phyloP scores from a whole-genome alignment of 1,284 basidiomycete species.

The Ustilago curta region DNA sequence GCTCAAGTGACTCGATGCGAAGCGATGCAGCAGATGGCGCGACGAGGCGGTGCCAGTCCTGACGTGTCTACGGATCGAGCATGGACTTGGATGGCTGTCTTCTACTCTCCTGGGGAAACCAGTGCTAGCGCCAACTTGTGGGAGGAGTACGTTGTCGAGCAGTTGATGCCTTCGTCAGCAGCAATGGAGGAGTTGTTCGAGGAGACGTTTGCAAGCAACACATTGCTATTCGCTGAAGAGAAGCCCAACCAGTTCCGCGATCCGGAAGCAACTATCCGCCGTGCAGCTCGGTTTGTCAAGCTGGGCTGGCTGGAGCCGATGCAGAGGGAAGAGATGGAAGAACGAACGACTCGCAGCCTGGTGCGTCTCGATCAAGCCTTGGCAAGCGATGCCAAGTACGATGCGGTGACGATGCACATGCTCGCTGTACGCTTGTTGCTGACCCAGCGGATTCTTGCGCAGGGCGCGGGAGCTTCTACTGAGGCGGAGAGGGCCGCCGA shows the following conservation, averaged over 20 bases:
- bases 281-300: slow-evolving; percentile 37
- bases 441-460: slow-evolving; percentile 8
- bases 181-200: slow-evolving; percentile 27
- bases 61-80: slow-evolving; percentile 49
- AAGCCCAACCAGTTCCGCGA: slow-evolving; percentile 62
- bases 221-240: slow-evolving; percentile 56
- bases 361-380: slow-evolving; percentile 16
- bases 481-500: slow-evolving; percentile 4
- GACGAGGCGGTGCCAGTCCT: slow-evolving; percentile 38
- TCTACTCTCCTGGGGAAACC: slow-evolving; percentile 12
- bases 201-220: slow-evolving; percentile 32
- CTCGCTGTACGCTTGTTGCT: slow-evolving; percentile 35
- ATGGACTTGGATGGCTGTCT: slow-evolving; percentile 50
- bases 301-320: slow-evolving; percentile 4
- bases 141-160: slow-evolving; percentile 31
- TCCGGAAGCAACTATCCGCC: slow-evolving; percentile 38
- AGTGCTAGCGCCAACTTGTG: slow-evolving; percentile 10
- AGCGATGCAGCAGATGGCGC: slow-evolving; percentile 34
- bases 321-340: not conserved
- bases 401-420: slow-evolving; percentile 30
- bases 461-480: not conserved
- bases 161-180: slow-evolving; percentile 25
- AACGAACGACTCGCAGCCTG: slow-evolving; percentile 9
- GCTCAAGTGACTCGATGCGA: slow-evolving; percentile 15
- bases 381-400: slow-evolving; percentile 1